These are phyloP conservation scores for Colletotrichum trifolii DNA, from an alignment of 2,329 filamentous ascomycete species.

Conservation along the genomic window DNA sequence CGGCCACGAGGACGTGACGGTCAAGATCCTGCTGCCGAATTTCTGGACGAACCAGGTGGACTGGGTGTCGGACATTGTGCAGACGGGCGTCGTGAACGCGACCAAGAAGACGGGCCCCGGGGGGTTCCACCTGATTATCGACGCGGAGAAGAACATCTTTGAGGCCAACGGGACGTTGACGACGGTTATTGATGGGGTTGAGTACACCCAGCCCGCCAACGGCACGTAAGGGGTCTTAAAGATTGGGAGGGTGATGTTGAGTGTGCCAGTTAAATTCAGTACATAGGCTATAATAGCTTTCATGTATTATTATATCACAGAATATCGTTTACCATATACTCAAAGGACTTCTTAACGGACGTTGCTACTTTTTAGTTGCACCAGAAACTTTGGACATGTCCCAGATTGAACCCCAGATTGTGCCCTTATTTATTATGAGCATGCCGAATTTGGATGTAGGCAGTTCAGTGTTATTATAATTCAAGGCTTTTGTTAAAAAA, in stretches of 20 bases:
- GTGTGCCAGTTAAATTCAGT: neutral
- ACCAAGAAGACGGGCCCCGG: slow-evolving; percentile 51
- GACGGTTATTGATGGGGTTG: slow-evolving; percentile 49
- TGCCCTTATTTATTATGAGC: too few relatives aligned
- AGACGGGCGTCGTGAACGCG: slow-evolving; percentile 42
- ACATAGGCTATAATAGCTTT: too few relatives aligned
- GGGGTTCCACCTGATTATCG: slow-evolving; percentile 52
- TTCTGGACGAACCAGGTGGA: slow-evolving; percentile 42
- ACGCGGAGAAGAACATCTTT: slow-evolving; percentile 52
- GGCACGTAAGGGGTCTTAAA: slow-evolving; percentile 39
- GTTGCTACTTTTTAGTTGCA: too few relatives aligned
- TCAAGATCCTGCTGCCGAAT: slow-evolving; percentile 38
- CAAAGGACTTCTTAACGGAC: too few relatives aligned
- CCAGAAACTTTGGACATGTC: too few relatives aligned
- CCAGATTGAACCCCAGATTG: too few relatives aligned
- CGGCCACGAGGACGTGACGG: slow-evolving; percentile 49
- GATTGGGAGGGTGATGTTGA: too few relatives aligned
- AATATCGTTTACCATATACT: too few relatives aligned
- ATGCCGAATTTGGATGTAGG: too few relatives aligned
- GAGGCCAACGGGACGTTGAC: slow-evolving; percentile 52
- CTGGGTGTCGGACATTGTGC: slow-evolving; percentile 52
- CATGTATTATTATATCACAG: fast-evolving
- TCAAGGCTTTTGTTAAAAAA: too few relatives aligned
- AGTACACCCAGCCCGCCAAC: slow-evolving; percentile 51
- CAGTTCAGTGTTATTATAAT: too few relatives aligned